A percentile compares a stretch with the other conserved stretches of the same genome.
Evolutionary conservation across 176 grass and related monocot genomes (phyloP).

Genomic region (Elaeis guineensis): DNA sequence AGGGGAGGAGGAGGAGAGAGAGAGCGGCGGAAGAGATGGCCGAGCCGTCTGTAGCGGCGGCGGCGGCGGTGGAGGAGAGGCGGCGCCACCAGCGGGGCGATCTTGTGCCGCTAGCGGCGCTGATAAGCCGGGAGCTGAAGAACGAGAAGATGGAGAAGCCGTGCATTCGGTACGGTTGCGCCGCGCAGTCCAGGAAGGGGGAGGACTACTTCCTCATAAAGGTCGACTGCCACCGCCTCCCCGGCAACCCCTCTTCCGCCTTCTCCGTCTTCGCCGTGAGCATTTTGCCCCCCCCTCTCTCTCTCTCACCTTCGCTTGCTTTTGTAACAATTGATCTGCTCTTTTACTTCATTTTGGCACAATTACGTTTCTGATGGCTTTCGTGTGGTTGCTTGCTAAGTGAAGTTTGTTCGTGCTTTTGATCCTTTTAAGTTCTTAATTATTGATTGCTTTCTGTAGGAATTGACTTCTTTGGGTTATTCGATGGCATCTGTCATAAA

Average conservation of each 20-base stretch:
- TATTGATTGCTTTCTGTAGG: too few relatives aligned
- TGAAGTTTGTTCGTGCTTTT: too few relatives aligned
- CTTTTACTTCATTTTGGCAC: too few relatives aligned
- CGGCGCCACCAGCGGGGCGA: constrained; percentile 6
- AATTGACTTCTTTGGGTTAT: too few relatives aligned
- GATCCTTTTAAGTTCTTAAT: too few relatives aligned
- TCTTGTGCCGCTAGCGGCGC: constrained; percentile 60
- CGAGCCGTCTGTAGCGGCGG: constrained; percentile 4
- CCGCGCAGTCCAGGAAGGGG: constrained; percentile 88
- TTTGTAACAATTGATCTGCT: too few relatives aligned
- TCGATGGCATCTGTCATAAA: too few relatives aligned
- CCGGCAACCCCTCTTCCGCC: constrained; percentile 37
- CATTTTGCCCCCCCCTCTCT: too few relatives aligned
- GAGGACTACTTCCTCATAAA: constrained; percentile 93
- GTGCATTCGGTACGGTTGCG: constrained; percentile 72
- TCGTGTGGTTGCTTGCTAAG: too few relatives aligned
- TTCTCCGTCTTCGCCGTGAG: constrained; percentile 86
- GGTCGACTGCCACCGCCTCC: constrained; percentile 55
- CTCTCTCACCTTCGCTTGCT: neutral
- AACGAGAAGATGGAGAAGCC: constrained; percentile 44
- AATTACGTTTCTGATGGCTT: too few relatives aligned
- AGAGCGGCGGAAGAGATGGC: neutral
- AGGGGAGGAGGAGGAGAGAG: neutral
- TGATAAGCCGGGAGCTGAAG: constrained; percentile 63
- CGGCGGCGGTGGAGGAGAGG: constrained; percentile 17